Base-by-base conservation (phyloP, 1,284 basidiomycete species). In the Irpex sp. region DNA sequence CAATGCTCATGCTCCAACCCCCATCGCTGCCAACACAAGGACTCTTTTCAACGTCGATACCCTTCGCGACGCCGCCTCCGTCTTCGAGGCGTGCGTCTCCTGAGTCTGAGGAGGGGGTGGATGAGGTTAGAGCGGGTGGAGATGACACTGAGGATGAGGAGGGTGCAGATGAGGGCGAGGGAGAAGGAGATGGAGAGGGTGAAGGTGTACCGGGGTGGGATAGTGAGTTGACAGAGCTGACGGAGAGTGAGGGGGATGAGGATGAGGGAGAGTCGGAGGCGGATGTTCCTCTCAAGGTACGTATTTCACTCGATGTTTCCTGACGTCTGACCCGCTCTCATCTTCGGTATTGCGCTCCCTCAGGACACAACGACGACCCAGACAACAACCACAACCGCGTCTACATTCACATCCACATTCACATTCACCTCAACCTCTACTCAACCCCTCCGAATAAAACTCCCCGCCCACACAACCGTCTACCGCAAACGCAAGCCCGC, bases 221-320 rank as follows among this genome's bases (percentile, higher is more conserved):
- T 18, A 60, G 62, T 56, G 59, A 63, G 19, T 37, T 63, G 8
- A 60, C 62, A 0, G 62, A 63, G 5, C 23, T 63, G 21, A 61
- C 59, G 19, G 56, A 58, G 19, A 23, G 55, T 16, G 59, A 60
- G 35, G 35, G 19, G 9, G 10, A 18, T 18, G 49, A 45, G 35
- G 19, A 51, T 4, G 59, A 58, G 21, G 58, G 54, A 8, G 54
- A 59, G 9, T 36, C 21, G 4, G 42, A 58, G 19, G 56, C 3
- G 19, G 56, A 57, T 8, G 19, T 23, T 23, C 51, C 28, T 33
- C 12, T 19, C 9, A 33, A 57, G 42, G 56, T 47, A 57, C 42
- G 10, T 39, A 1, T 42, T 42, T 18, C 14, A 18, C 33, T n/a
- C n/a, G 33, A 7, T 16, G 12, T 28, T 3, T 35, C 3, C 36